These are phyloP conservation scores for Oryza meyeriana DNA, from an alignment of 176 grass and related monocot species.

Conservation along the genomic window DNA sequence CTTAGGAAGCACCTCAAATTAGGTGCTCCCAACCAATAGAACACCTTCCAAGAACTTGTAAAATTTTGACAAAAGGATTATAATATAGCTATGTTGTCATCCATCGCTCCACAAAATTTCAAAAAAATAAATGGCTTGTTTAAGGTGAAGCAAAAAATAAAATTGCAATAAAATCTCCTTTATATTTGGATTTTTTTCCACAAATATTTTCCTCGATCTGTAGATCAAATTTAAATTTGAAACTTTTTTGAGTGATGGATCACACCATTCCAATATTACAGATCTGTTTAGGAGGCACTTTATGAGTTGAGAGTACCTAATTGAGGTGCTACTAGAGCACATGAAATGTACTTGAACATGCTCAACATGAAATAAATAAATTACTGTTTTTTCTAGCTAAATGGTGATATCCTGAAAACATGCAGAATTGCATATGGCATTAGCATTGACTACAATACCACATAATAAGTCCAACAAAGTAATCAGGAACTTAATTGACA, in stretches of 20 bases:
- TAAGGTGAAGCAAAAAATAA: neutral
- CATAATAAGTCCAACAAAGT: slow-evolving; percentile 1
- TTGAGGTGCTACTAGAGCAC: neutral
- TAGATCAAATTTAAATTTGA: neutral
- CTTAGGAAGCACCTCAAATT: neutral
- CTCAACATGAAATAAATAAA: neutral
- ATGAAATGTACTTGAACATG: neutral
- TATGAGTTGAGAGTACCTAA: neutral
- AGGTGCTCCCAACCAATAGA: too few species aligned
- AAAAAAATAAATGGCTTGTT: neutral
- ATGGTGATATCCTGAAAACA: slow-evolving; percentile 5
- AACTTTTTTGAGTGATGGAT: neutral
- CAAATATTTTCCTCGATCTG: neutral
- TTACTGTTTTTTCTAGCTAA: slow-evolving; percentile 9
- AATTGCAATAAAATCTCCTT: neutral
- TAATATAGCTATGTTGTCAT: neutral
- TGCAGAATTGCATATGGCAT: neutral
- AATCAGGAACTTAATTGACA: neutral
- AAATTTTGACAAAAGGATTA: neutral
- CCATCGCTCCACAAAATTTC: neutral
- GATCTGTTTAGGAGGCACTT: neutral
- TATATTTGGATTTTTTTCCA: neutral
- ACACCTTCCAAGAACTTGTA: neutral
- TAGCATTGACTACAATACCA: slow-evolving; percentile 5
- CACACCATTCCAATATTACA: neutral